These are phyloP conservation scores for Paulownia fortunei DNA, from an alignment of 257 asterid genomes.

Conservation along the genomic window DNA sequence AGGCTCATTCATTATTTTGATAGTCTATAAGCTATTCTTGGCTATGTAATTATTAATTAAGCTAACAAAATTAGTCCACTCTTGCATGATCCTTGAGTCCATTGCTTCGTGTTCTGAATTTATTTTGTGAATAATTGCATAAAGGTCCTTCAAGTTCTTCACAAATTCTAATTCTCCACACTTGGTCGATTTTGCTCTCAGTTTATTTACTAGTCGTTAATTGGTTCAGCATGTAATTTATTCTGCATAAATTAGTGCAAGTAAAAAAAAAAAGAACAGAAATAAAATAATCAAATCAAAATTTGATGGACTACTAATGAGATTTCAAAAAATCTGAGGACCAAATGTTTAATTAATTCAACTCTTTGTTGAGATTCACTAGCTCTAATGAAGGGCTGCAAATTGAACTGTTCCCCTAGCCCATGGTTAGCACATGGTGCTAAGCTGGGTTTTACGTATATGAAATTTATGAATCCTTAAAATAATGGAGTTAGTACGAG, in stretches of 20 bases:
- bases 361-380: not conserved
- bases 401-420: not conserved
- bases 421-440: slow-evolving; percentile 27
- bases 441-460: slow-evolving; percentile 20
- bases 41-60: not conserved
- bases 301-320: not conserved
- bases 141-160: not conserved
- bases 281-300: not conserved
- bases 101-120: not conserved
- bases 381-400: not conserved
- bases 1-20: not conserved
- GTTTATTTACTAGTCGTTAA: no score
- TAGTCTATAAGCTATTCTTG: not conserved
- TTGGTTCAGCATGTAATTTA: not conserved
- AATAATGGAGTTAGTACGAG: slow-evolving; percentile 8
- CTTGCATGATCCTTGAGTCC: not conserved
- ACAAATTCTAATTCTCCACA: not conserved
- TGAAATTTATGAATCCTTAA: not conserved
- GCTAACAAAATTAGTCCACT: not conserved
- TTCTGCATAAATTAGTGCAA: not conserved
- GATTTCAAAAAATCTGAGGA: slow-evolving; percentile 13
- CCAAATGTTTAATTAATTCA: not conserved
- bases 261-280: not conserved
- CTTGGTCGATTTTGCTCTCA: not conserved
- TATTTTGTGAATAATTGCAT: not conserved